phyloP scores from a whole-genome alignment of 148 eudicot species.

The Camellia sinensis region DNA sequence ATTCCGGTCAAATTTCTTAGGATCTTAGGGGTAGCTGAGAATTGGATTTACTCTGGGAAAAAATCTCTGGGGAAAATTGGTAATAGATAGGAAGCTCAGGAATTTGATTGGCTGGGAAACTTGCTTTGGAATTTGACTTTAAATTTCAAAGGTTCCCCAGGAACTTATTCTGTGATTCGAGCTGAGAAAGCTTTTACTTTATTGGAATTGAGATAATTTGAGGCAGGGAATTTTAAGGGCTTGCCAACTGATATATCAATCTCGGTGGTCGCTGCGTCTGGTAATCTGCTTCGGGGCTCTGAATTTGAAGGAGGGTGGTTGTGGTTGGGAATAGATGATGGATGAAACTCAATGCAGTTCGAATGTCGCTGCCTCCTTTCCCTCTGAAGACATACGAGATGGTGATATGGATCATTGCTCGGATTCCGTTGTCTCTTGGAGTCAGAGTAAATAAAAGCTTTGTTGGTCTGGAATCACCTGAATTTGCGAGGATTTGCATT shows the following conservation, averaged over 20 bases:
- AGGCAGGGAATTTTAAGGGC: slow-evolving; percentile 16
- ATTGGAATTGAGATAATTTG: neutral
- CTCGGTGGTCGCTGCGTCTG: neutral
- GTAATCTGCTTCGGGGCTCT: slow-evolving; percentile 1
- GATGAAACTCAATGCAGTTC: slow-evolving; percentile 68
- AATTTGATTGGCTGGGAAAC: neutral
- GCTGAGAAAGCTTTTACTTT: neutral
- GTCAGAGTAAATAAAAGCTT: slow-evolving; percentile 66
- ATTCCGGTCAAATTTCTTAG: neutral
- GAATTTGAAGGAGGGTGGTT: slow-evolving; percentile 16
- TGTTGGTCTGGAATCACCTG: slow-evolving; percentile 70
- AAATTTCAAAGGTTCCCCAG: neutral
- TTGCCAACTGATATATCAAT: slow-evolving; percentile 14
- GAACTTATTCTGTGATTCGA: neutral
- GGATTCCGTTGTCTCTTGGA: slow-evolving; percentile 72
- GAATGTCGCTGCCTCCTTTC: slow-evolving; percentile 74
- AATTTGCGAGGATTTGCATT: slow-evolving; percentile 58
- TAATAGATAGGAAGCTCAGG: neutral
- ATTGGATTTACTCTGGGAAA: neutral
- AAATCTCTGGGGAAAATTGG: neutral
- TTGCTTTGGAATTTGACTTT: neutral
- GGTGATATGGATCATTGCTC: slow-evolving; percentile 78
- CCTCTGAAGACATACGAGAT: slow-evolving; percentile 81
- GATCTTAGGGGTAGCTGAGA: neutral
- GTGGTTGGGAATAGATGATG: slow-evolving; percentile 38